Percentiles rank a stretch among this genome's conserved stretches.
These are phyloP conservation scores for Diatrype stigma DNA, from an alignment of 2,329 filamentous ascomycete genomes.

Conservation along the genomic window DNA sequence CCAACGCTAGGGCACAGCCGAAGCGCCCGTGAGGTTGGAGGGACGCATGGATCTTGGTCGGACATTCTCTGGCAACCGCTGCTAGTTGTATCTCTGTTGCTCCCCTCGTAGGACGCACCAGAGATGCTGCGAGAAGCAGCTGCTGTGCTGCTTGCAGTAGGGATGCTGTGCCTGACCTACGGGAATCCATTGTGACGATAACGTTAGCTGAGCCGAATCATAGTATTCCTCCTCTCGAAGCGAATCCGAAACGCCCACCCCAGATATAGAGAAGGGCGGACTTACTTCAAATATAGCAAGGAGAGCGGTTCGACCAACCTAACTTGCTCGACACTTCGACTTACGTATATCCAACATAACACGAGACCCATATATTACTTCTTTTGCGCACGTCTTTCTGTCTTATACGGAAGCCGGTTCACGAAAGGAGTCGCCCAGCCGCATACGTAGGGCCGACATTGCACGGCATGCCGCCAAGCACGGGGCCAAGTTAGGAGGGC, in stretches of 20 bases:
- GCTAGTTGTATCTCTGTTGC: not conserved
- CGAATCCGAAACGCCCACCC: not conserved
- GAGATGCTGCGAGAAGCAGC: not conserved
- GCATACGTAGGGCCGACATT: not conserved
- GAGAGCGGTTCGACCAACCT: too few species aligned
- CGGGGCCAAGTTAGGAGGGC: not conserved
- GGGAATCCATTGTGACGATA: not conserved
- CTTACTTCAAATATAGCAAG: too few species aligned
- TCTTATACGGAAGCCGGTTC: too few species aligned
- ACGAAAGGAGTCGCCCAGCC: not conserved
- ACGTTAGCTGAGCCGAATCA: not conserved
- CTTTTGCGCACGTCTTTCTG: too few species aligned
- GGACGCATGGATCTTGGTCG: constrained; percentile 10
- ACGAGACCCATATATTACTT: too few species aligned
- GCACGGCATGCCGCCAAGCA: not conserved
- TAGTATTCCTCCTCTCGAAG: not conserved
- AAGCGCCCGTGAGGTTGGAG: constrained; percentile 11
- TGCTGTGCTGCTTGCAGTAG: not conserved
- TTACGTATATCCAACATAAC: too few species aligned
- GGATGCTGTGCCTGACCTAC: not conserved
- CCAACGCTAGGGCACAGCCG: constrained; percentile 16
- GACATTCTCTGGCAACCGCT: constrained; percentile 12
- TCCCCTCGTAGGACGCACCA: not conserved
- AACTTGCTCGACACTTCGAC: too few species aligned
- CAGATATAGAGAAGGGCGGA: not conserved